Evolutionary conservation across 257 asterid genomes (phyloP).

Genomic region (Cynanchum wilfordii): DNA sequence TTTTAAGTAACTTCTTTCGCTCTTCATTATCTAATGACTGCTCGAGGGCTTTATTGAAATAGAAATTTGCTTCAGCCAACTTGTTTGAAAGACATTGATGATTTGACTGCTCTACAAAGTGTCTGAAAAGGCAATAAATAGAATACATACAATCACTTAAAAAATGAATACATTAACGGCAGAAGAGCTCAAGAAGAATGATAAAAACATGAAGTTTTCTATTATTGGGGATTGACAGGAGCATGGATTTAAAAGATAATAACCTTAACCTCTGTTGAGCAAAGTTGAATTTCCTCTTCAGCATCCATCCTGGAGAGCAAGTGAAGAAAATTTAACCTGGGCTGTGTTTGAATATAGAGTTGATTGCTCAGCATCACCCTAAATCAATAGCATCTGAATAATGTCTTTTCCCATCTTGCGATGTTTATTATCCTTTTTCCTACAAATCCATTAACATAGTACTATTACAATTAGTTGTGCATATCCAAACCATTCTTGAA

Average conservation of each 20-base stretch:
- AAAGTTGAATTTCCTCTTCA: constrained; percentile 59
- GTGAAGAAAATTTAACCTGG: constrained; percentile 75
- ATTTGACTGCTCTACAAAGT: constrained; percentile 72
- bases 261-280: constrained; percentile 67
- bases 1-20: constrained; percentile 56
- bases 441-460: constrained; percentile 25
- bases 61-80: constrained; percentile 66
- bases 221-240: not conserved
- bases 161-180: not conserved
- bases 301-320: constrained; percentile 59
- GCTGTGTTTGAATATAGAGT: constrained; percentile 72
- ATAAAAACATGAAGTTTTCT: not conserved
- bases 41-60: constrained; percentile 63
- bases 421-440: constrained; percentile 77
- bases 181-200: not conserved
- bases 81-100: constrained; percentile 59
- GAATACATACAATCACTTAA: not conserved
- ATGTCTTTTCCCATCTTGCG: constrained; percentile 77
- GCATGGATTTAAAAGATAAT: constrained; percentile 10
- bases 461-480: not conserved
- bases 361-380: constrained; percentile 58
- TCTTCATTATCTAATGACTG: constrained; percentile 67
- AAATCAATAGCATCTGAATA: constrained; percentile 73
- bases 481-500: not conserved
- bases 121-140: constrained; percentile 40